Evolutionary conservation across 306 rosid genomes (phyloP).

Genomic region (Casuarina cunninghamiana): DNA sequence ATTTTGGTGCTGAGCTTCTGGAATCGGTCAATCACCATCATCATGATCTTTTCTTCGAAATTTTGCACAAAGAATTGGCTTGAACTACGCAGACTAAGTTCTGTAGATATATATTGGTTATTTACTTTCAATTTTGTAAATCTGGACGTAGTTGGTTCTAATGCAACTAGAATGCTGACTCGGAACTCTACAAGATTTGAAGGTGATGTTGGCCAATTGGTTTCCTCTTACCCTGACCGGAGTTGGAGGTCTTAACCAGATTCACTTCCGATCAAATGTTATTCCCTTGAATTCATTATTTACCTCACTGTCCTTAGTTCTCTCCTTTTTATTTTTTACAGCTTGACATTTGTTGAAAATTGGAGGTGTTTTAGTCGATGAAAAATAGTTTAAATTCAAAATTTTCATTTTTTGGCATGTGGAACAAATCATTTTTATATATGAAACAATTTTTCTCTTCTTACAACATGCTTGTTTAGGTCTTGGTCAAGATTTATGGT

Average conservation of each 20-base stretch:
- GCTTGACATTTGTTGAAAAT: neutral
- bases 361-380: neutral
- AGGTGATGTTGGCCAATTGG: neutral
- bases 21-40: neutral
- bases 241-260: neutral
- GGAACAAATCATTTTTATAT: no score
- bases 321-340: neutral
- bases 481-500: no score
- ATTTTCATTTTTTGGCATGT: no score
- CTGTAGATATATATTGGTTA: neutral
- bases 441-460: no score
- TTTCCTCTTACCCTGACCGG: neutral
- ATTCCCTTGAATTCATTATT: neutral
- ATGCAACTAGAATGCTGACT: neutral
- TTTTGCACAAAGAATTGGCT: neutral
- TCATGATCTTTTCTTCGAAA: neutral
- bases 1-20: slow-evolving; percentile 5
- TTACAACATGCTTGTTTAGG: no score
- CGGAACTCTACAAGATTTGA: neutral
- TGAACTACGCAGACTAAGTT: neutral
- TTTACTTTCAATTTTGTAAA: slow-evolving; percentile 6
- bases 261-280: neutral
- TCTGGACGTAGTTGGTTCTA: neutral
- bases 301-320: neutral
- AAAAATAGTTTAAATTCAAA: neutral